A percentile compares a stretch with the other conserved stretches of the same genome.
phyloP scores from a whole-genome alignment of 2,329 filamentous ascomycete genomes.

The Dichotomopilus funicola region DNA sequence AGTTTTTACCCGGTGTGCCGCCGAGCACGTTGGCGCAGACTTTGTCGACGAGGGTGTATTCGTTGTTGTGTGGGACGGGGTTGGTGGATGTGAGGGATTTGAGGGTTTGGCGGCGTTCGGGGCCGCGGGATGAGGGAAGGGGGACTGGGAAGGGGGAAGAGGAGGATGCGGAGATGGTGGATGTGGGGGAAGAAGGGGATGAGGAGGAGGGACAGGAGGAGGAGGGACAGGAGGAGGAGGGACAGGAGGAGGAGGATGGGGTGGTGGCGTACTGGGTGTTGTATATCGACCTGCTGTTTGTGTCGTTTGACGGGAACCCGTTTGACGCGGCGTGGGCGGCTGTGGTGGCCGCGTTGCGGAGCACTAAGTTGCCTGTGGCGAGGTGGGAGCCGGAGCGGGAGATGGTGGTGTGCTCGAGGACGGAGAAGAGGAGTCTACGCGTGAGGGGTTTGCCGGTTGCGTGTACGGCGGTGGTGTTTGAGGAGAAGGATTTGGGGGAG shows the following conservation, averaged over 20 bases:
- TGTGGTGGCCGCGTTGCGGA: slow-evolving; percentile 69
- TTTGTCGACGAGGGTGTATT: slow-evolving; percentile 71
- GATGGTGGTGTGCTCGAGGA: slow-evolving; percentile 64
- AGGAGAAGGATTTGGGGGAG: slow-evolving; percentile 49
- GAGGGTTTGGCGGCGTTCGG: slow-evolving; percentile 56
- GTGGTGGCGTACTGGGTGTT: slow-evolving; percentile 90
- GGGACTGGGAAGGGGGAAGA: slow-evolving; percentile 27
- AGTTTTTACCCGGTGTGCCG: slow-evolving; percentile 76
- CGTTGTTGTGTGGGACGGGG: slow-evolving; percentile 64
- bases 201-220: slow-evolving; percentile 28
- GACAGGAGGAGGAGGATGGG: slow-evolving; percentile 32
- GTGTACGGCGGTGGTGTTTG: slow-evolving; percentile 73
- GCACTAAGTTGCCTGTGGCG: slow-evolving; percentile 71
- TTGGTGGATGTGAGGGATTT: slow-evolving; percentile 63
- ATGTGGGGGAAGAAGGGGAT: slow-evolving; percentile 18
- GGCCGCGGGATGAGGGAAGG: slow-evolving; percentile 35
- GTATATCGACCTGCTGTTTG: slow-evolving; percentile 91
- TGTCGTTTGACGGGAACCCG: slow-evolving; percentile 85
- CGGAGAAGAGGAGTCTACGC: slow-evolving; percentile 49
- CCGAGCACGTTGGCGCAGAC: slow-evolving; percentile 77
- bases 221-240: slow-evolving; percentile 22
- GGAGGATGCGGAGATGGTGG: slow-evolving; percentile 21
- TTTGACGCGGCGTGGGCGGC: slow-evolving; percentile 89
- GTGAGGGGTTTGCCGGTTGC: slow-evolving; percentile 66
- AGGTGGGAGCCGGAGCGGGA: slow-evolving; percentile 80